A percentile compares a stretch with the other conserved stretches of the same genome.
Conservation (phyloP, 179 eudicot genomes). For the Silene noctiflora region DNA sequence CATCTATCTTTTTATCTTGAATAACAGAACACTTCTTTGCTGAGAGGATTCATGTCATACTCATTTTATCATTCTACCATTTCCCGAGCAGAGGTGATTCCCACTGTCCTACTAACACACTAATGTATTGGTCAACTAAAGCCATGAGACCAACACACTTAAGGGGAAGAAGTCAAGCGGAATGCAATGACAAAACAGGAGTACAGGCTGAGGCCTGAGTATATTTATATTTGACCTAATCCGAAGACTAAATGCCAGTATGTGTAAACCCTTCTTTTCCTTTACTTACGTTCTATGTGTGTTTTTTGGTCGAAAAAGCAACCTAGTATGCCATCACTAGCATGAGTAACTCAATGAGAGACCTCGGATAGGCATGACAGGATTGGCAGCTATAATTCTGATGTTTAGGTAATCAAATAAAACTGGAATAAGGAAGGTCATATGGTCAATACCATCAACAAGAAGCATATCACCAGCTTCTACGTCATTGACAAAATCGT, state of each 20-base stretch:
- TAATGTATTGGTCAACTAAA: too few relatives aligned
- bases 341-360: background rate
- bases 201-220: too few relatives aligned
- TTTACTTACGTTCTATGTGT: too few relatives aligned
- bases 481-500: constrained; percentile 90
- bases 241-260: too few relatives aligned
- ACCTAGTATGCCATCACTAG: background rate
- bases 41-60: background rate
- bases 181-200: too few relatives aligned
- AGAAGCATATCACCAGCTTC: constrained; percentile 77
- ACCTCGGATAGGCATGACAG: background rate
- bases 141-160: too few relatives aligned
- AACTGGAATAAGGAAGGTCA: background rate
- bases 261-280: too few relatives aligned
- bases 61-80: background rate
- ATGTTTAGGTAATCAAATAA: background rate
- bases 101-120: too few relatives aligned
- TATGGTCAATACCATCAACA: constrained; percentile 73
- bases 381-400: background rate
- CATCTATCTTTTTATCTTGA: background rate
- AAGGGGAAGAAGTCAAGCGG: too few relatives aligned
- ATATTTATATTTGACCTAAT: too few relatives aligned
- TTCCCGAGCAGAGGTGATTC: too few relatives aligned
- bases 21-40: background rate
- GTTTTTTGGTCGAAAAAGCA: too few relatives aligned